A percentile compares a stretch with the other conserved stretches of the same genome.
Conservation (phyloP, 2,329 filamentous ascomycete genomes). For the Coleophoma cylindrospora region DNA sequence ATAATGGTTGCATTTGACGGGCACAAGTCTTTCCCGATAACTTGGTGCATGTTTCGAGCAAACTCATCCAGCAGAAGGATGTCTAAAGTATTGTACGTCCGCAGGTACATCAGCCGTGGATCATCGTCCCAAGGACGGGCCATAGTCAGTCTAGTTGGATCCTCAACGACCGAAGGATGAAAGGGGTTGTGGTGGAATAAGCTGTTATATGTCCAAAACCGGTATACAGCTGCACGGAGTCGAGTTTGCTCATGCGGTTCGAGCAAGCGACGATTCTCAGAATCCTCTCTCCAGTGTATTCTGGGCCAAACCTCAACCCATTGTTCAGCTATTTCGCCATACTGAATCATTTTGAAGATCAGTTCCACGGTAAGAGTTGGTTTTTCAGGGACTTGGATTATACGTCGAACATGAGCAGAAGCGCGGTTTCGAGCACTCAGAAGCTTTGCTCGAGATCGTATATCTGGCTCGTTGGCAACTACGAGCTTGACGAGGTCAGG, state of each 20-base stretch:
- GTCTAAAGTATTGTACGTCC: conserved; percentile 20
- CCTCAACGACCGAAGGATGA: conserved; percentile 9
- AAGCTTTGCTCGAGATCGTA: conserved; percentile 15
- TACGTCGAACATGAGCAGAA: conserved; percentile 16
- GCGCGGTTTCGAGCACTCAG: conserved; percentile 23
- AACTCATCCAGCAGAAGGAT: conserved; percentile 23
- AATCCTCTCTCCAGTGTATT: conserved; percentile 23
- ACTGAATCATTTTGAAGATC: conserved; percentile 23
- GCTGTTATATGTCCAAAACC: conserved; percentile 24
- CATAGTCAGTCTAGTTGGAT: conserved; percentile 3
- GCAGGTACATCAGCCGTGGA: conserved; percentile 19
- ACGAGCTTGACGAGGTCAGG: conserved; percentile 21
- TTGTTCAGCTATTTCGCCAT: conserved; percentile 21
- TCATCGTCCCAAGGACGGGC: conserved; percentile 11
- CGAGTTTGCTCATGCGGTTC: conserved; percentile 18
- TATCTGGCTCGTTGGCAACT: conserved; percentile 20
- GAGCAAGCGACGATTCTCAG: conserved; percentile 23
- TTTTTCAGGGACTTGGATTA: conserved; percentile 12
- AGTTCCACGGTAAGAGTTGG: conserved; percentile 20
- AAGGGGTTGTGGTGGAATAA: conserved; percentile 23
- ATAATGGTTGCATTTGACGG: conserved; percentile 22
- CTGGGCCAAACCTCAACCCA: conserved; percentile 26
- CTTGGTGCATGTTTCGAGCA: conserved; percentile 18
- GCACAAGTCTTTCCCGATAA: conserved; percentile 22
- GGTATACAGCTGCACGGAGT: conserved; percentile 23